Conservation (phyloP, 2,329 filamentous ascomycete species). For the Arthrocladium fulminans region DNA sequence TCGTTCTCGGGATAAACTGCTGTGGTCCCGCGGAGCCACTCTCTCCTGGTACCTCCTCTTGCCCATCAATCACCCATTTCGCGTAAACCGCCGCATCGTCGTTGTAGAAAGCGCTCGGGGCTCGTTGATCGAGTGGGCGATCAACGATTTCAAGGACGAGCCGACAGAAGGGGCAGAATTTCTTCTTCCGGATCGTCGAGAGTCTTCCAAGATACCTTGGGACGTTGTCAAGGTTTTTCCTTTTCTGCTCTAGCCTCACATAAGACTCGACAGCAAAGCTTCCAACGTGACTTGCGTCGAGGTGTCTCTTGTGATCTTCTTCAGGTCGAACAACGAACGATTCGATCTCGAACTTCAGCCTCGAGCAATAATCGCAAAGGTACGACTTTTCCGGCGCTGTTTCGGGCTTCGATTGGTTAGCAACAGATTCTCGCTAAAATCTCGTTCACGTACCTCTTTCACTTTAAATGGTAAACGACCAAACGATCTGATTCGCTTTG, state of each 20-base stretch:
- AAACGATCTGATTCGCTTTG: slow-evolving; percentile 18
- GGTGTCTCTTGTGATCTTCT: slow-evolving; percentile 10
- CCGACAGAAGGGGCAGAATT: slow-evolving; percentile 21
- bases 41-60: slow-evolving; percentile 14
- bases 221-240: slow-evolving; percentile 12
- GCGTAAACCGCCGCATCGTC: slow-evolving; percentile 20
- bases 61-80: slow-evolving; percentile 23
- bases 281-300: neutral
- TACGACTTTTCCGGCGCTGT: slow-evolving; percentile 16
- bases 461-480: slow-evolving; percentile 17
- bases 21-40: slow-evolving; percentile 11
- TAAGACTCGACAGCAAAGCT: neutral
- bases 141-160: slow-evolving; percentile 22
- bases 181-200: slow-evolving; percentile 17
- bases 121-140: slow-evolving; percentile 21
- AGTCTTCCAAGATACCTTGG: slow-evolving; percentile 19
- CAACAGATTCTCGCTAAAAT: neutral
- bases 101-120: slow-evolving; percentile 13
- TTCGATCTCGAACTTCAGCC: slow-evolving; percentile 19
- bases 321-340: slow-evolving; percentile 17
- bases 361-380: slow-evolving; percentile 20
- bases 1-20: slow-evolving; percentile 17
- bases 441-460: slow-evolving; percentile 8
- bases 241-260: slow-evolving; percentile 5
- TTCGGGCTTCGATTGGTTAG: slow-evolving; percentile 1